These are phyloP conservation scores for Metarhizium guizhouense DNA, from an alignment of 2,329 filamentous ascomycete genomes.

Conservation along the genomic window DNA sequence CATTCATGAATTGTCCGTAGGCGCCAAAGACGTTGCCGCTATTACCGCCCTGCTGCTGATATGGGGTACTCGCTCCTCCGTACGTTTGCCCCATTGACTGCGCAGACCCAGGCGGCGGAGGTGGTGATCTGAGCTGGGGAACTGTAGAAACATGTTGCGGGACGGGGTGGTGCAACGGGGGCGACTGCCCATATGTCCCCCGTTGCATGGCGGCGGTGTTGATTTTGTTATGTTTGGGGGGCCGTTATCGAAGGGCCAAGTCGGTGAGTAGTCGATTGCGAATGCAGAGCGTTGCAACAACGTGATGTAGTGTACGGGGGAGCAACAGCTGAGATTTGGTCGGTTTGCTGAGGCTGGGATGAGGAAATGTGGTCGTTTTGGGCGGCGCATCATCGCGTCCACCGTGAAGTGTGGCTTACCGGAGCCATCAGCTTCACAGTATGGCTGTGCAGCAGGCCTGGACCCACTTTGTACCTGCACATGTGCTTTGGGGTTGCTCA, in stretches of 20 bases:
- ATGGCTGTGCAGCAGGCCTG: not conserved
- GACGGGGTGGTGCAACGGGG: constrained; percentile 91
- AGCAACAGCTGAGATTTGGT: not conserved
- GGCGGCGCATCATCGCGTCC: constrained; percentile 12
- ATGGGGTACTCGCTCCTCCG: constrained; percentile 55
- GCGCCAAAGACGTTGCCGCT: constrained; percentile 52
- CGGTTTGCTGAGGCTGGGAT: constrained; percentile 13
- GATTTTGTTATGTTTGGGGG: not conserved
- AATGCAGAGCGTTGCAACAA: not conserved
- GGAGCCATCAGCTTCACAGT: not conserved
- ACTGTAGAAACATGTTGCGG: constrained; percentile 98
- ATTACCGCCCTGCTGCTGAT: constrained; percentile 54
- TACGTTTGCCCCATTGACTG: constrained; percentile 55
- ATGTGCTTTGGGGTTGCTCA: no score
- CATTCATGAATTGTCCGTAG: constrained; percentile 91
- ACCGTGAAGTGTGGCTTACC: constrained; percentile 12
- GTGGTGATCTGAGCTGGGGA: constrained; percentile 90
- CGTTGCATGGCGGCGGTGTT: constrained; percentile 61
- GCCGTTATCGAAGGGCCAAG: not conserved
- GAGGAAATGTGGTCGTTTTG: constrained; percentile 27
- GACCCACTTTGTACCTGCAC: no score
- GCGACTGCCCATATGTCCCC: constrained; percentile 75
- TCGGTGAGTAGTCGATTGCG: not conserved
- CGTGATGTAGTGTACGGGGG: not conserved
- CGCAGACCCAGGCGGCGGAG: constrained; percentile 64